Percentiles rank a stretch among this genome's conserved stretches.
Evolutionary conservation across 2,329 filamentous ascomycete genomes (phyloP).

Genomic region (Leptographium procerum): DNA sequence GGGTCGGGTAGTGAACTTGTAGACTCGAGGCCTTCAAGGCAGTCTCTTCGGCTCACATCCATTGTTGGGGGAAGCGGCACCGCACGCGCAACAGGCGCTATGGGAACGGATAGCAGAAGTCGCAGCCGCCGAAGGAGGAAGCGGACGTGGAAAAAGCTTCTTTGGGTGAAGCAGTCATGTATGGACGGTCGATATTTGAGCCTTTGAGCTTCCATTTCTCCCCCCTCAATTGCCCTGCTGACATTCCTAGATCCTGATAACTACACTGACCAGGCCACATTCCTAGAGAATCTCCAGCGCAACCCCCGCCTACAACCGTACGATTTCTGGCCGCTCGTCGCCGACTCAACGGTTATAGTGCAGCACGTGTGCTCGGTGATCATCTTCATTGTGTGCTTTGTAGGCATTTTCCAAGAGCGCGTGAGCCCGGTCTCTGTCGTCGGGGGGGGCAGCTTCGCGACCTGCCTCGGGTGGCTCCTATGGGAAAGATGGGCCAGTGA

Average conservation of each 20-base stretch:
- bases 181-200: slow-evolving; percentile 43
- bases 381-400: slow-evolving; percentile 90
- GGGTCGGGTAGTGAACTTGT: slow-evolving; percentile 1
- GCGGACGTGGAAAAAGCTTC: slow-evolving; percentile 81
- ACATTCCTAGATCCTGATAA: slow-evolving; percentile 73
- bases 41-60: slow-evolving; percentile 1
- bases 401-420: slow-evolving; percentile 75
- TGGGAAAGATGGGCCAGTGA: slow-evolving; percentile 87
- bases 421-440: slow-evolving; percentile 87
- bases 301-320: slow-evolving; percentile 91
- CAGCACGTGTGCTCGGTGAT: slow-evolving; percentile 93
- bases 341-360: slow-evolving; percentile 90
- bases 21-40: neutral
- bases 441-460: slow-evolving; percentile 70
- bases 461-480: slow-evolving; percentile 76
- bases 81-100: slow-evolving; percentile 22
- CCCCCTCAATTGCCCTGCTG: neutral
- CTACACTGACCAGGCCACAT: slow-evolving; percentile 93
- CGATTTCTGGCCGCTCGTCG: slow-evolving; percentile 94
- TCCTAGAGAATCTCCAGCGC: slow-evolving; percentile 87
- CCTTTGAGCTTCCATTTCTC: slow-evolving; percentile 8
- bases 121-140: slow-evolving; percentile 54
- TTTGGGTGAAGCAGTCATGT: slow-evolving; percentile 98
- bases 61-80: neutral
- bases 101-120: slow-evolving; percentile 45